These are phyloP conservation scores for Erysimum cheiranthoides DNA, from an alignment of 345 rosid genomes.

Conservation along the genomic window DNA sequence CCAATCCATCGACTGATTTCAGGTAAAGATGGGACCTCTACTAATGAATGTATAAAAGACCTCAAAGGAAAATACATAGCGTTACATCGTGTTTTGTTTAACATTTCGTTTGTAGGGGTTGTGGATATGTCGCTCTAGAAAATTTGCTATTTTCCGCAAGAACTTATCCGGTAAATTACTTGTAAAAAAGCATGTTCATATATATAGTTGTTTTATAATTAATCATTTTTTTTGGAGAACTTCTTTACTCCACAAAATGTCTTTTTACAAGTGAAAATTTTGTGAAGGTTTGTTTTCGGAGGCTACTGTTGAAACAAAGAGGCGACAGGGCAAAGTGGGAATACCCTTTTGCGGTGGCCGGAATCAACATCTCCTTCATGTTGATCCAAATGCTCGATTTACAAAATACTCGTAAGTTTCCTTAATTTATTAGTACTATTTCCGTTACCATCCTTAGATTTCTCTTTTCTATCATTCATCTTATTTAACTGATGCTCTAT, in stretches of 20 bases:
- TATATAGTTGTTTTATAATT: background rate
- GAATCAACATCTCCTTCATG: conserved; percentile 93
- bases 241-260: conserved; percentile 40
- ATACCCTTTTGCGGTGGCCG: conserved; percentile 98
- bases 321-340: conserved; percentile 93
- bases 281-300: conserved; percentile 93
- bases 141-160: conserved; percentile 86
- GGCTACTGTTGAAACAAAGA: conserved; percentile 87
- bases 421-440: background rate
- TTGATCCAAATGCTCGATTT: conserved; percentile 94
- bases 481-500: no score
- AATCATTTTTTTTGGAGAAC: background rate
- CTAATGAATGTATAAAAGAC: background rate
- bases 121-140: conserved; percentile 89
- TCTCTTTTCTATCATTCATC: no score
- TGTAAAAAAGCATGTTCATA: conserved; percentile 20
- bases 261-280: conserved; percentile 53
- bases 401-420: conserved; percentile 56
- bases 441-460: background rate
- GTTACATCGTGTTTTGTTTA: background rate
- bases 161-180: conserved; percentile 75
- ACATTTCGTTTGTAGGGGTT: conserved; percentile 61
- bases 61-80: background rate
- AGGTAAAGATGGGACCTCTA: conserved; percentile 54
- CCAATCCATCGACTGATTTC: conserved; percentile 96